Conservation (phyloP, 2,329 filamentous ascomycete species). For the Leptographium radiaticola region DNA sequence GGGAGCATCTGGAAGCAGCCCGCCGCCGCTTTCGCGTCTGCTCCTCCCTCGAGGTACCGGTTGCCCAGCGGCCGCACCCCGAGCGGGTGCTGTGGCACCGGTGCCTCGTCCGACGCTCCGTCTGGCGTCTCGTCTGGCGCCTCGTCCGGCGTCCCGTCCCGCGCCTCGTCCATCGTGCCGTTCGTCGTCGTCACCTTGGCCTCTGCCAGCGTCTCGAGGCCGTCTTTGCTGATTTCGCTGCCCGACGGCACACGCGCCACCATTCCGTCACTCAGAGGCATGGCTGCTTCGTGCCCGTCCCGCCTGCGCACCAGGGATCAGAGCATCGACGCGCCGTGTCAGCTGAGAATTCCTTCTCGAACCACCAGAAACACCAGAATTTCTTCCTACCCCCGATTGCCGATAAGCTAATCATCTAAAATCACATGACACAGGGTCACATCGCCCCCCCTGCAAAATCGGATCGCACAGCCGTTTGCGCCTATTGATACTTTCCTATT, state of each 20-base stretch:
- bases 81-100: constrained; percentile 67
- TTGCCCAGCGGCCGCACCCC: constrained; percentile 83
- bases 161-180: too few relatives aligned
- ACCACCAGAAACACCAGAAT: too few relatives aligned
- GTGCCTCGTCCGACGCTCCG: constrained; percentile 18
- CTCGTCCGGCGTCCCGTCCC: too few relatives aligned
- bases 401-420: neutral
- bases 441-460: neutral
- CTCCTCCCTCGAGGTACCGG: constrained; percentile 50
- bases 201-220: neutral
- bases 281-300: neutral
- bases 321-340: neutral
- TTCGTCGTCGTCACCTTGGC: neutral
- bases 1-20: constrained; percentile 58
- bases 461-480: too few relatives aligned
- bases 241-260: neutral
- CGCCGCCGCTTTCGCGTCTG: constrained; percentile 52
- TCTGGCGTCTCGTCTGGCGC: neutral
- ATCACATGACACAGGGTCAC: neutral
- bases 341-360: too few relatives aligned
- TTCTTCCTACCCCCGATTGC: neutral
- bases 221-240: neutral
- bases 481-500: too few relatives aligned
- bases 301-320: neutral
- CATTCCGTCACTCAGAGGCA: constrained; percentile 6